Evolutionary conservation across 176 grass and related monocot species (phyloP).

Genomic region (Neostapfia colusana): DNA sequence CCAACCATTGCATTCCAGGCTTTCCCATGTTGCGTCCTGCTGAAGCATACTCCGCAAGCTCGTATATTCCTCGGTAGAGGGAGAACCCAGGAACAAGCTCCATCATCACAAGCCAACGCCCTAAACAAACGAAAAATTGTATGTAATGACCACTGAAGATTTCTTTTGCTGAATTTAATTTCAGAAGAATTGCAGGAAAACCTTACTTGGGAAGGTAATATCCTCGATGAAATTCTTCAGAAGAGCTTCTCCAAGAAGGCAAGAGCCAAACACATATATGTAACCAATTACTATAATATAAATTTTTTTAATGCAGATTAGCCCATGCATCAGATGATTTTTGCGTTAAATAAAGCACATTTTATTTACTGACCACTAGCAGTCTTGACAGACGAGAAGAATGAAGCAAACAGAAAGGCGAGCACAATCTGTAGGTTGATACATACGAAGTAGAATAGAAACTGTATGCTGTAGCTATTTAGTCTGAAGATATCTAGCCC

Average conservation of each 20-base stretch:
- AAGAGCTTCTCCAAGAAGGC: slow-evolving; percentile 49
- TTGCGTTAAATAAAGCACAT: not conserved
- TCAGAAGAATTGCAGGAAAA: not conserved
- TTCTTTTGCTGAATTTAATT: not conserved
- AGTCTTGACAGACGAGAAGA: slow-evolving; percentile 59
- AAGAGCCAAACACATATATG: slow-evolving; percentile 59
- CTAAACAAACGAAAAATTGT: slow-evolving; percentile 25
- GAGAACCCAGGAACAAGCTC: slow-evolving; percentile 72
- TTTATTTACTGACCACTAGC: slow-evolving; percentile 45
- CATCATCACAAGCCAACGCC: slow-evolving; percentile 43
- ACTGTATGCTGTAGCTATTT: slow-evolving; percentile 57
- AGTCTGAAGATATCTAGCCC: slow-evolving; percentile 61
- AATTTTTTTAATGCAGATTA: not conserved
- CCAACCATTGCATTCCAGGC: slow-evolving; percentile 53
- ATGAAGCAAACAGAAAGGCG: slow-evolving; percentile 51
- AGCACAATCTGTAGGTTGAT: slow-evolving; percentile 64
- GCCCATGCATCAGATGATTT: not conserved
- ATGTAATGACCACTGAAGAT: not conserved
- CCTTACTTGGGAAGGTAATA: slow-evolving; percentile 53
- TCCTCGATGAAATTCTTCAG: slow-evolving; percentile 53
- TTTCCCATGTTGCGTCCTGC: slow-evolving; percentile 45
- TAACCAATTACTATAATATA: slow-evolving; percentile 51
- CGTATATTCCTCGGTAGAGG: slow-evolving; percentile 59
- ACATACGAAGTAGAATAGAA: slow-evolving; percentile 62
- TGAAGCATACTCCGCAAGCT: slow-evolving; percentile 47